phyloP scores from a whole-genome alignment of 768 basidiomycete species.

The Mycena sanguinolenta region DNA sequence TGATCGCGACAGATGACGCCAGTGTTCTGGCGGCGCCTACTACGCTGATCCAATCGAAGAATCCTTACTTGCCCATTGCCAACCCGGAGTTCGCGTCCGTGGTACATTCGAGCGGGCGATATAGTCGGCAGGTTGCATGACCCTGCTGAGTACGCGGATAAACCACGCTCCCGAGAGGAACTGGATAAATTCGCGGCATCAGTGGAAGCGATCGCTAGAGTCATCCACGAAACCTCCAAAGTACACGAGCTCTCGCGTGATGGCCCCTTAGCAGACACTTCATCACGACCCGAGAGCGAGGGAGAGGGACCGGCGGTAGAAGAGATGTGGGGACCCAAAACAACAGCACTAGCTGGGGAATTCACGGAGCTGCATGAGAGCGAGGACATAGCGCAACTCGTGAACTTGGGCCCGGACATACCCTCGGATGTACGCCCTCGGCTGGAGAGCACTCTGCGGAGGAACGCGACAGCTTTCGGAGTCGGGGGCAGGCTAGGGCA shows the following conservation, averaged over 20 bases:
- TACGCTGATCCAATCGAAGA: not conserved
- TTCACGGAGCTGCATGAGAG: not conserved
- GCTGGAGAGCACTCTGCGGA: not conserved
- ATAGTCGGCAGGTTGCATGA: constrained; percentile 19
- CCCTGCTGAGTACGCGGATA: not conserved
- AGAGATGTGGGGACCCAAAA: not conserved
- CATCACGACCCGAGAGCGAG: too few species aligned
- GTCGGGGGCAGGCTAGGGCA: not conserved
- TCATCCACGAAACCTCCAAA: not conserved
- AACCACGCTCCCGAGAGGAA: not conserved
- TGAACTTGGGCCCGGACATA: not conserved
- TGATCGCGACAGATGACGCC: not conserved
- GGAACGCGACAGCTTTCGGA: not conserved
- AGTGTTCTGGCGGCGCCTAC: not conserved
- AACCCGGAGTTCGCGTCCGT: constrained; percentile 30
- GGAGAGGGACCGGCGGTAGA: too few species aligned
- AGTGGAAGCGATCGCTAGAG: not conserved
- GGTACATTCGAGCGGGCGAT: constrained; percentile 31
- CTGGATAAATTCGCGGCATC: not conserved
- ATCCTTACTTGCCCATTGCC: constrained; percentile 34
- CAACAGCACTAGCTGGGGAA: not conserved
- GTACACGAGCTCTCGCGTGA: too few species aligned
- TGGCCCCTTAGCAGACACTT: constrained; percentile 30
- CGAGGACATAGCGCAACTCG: not conserved
- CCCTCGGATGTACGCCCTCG: not conserved